Evolutionary conservation across 495 filamentous ascomycete genomes (phyloP), one percentile per base, ranked within the genome.

Genomic region (Penicillium subrubescens): DNA sequence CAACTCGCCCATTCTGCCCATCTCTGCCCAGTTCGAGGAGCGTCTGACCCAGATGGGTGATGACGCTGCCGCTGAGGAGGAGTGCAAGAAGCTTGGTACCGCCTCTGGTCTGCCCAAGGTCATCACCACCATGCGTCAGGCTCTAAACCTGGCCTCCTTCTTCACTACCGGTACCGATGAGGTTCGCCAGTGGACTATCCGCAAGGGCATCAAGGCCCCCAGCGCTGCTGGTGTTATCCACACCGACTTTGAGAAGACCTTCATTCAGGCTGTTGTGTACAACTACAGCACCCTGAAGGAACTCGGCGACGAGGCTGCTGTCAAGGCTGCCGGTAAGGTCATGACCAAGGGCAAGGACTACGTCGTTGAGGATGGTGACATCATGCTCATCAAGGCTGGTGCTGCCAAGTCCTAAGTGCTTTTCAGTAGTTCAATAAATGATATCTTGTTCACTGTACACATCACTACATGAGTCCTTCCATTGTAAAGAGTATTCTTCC

Each of bases 281-380:
- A 97, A 96, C 81, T 98, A 87, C 81, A 79, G 68, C 27, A 77
- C 84, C 8, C 82, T 98, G 55, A 91, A 88, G 79, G 94, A 97
- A 79, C 80, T 90, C 35, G 94, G 93, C 33, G 93, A 97, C 73
- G 96, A 99, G 79, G 83, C 86, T 21, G 86, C 87, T 57, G 90
- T 97, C 64, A 96, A 92, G 84, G 88, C 96, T 21, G 92, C 91
- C 70, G 96, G 96, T 66, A 99, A 99, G 83, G 73, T 98, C 59
- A 89, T 97, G 89, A 98, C 96, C 64, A 99, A 98, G 85, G 96
- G 96, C 67, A 99, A 99, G 83, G 96, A 99, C 51, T 97, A 99
- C 75, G 86, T 96, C 27, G 77, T 81, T 8, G 72, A 79, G 64
- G 81, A 84, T 62, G 79, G 79, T 48, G 80, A 85, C 71, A 86